Conservation (phyloP, 73 alveolate species). For the Paramecium biaurelia region DNA sequence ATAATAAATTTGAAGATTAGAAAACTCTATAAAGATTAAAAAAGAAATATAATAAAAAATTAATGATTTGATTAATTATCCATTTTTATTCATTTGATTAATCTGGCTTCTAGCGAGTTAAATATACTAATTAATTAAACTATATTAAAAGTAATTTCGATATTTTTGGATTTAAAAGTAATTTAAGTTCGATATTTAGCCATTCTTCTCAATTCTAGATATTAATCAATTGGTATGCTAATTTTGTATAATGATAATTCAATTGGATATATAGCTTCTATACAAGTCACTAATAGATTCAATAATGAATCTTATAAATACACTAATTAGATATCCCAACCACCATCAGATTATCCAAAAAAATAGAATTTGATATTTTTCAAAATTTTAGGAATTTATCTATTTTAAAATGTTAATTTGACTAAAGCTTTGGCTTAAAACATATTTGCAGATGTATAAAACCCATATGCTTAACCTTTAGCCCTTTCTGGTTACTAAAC, state of each 20-base stretch:
- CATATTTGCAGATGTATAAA: slow-evolving; percentile 46
- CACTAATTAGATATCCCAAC: slow-evolving; percentile 1
- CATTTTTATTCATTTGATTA: not conserved
- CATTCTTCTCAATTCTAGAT: slow-evolving; percentile 49
- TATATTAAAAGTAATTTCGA: slow-evolving; percentile 37
- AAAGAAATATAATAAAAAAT: not conserved
- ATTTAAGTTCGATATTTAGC: slow-evolving; percentile 51
- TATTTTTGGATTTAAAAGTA: not conserved
- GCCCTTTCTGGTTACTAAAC: not conserved
- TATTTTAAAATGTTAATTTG: slow-evolving; percentile 11
- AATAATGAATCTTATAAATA: slow-evolving; percentile 27
- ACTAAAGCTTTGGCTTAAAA: not conserved
- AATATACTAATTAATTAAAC: not conserved
- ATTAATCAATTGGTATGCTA: slow-evolving; percentile 36
- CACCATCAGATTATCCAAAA: slow-evolving; percentile 46
- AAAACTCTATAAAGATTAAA: not conserved
- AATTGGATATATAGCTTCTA: not conserved
- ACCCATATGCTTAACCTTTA: not conserved
- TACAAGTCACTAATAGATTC: not conserved
- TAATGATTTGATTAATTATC: not conserved
- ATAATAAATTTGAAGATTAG: slow-evolving; percentile 29
- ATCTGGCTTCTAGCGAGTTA: slow-evolving; percentile 12
- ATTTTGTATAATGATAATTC: slow-evolving; percentile 30
- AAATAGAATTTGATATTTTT: slow-evolving; percentile 39
- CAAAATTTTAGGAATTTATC: not conserved